Evolutionary conservation across 768 basidiomycete genomes (phyloP), one percentile per base, ranked within the genome.

Genomic region (Termitomyces bulborhizus): DNA sequence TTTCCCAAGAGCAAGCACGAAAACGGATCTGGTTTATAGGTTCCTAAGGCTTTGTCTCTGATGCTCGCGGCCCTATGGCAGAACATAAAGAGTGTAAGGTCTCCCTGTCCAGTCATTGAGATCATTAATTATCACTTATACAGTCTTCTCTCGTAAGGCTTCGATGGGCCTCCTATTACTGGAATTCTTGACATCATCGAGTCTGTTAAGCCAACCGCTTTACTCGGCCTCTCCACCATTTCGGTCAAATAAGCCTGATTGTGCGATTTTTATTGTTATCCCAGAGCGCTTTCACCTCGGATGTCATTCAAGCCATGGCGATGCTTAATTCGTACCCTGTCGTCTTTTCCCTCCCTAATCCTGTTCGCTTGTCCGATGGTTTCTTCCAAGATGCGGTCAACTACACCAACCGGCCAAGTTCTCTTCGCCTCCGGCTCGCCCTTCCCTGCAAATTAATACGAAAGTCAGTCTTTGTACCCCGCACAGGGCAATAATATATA

Each of bases 401-500:
- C 46, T 76, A 84, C 71, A 88, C 91, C 3, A 70, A 82, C 42
- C 42, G 93, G 94, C 29, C 73, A 68, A 41, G 88, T 87, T 16
- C 80, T 97, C 54, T 97, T 93, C 65, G 93, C 95, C 0, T 86
- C 84, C 40, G 94, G 93, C 3, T 90, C 88, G 32, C 94, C 93
- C 3, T 97, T 94, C 81, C 79, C 82, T 13, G 75, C 79, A 45
- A 76, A 85, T 59, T 63, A 70, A 54, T 86, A 76, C 71, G 69
- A 76, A 36, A 84, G 83, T 31, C 74, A 72, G 51, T 76, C 60
- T 34, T 72, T 86, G 60, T 84, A 86, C 60, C 85, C 94, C 2
- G 90, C 91, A 24, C 95, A 97, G 71, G 93, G 93, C 27, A 97
- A 96, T 69, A 98, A 96, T 70, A 93, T 94, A 90, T 90, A 88